Evolutionary conservation across 208 protist genomes (phyloP), one percentile per base, ranked within the genome.

Genomic region (Leishmania arabica): DNA sequence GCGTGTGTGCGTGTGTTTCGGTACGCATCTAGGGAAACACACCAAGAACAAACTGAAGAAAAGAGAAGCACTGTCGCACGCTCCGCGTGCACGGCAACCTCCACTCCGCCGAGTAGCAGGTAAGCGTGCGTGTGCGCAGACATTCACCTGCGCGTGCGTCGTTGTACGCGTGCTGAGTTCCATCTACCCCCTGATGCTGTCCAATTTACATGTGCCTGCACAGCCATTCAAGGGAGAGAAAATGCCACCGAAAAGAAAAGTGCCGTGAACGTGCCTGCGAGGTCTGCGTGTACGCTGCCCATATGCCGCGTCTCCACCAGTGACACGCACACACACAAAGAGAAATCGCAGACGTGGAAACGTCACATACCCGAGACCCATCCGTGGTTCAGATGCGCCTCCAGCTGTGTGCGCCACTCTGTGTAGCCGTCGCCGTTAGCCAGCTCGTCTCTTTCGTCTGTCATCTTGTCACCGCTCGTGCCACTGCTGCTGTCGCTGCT

Each of bases 331-430:
- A 70, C 37, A 17, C 24, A 47, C 45, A 53, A 17, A 53, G 45
- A 53, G 45, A 31, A n/a, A 31, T 15, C 34, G 45, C 42, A 49
- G 27, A 37, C 24, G 8, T 7, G 15, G 45, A 47, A 37, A 15
- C 24, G 1, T 73, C 45, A 60, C 47, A 40, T 45, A 51, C 34
- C 74, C 34, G 74, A 65, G 37, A 19, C 56, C 31, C 40, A 77
- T 1, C 24, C 40, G 19, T 34, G 15, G 15, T 65, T 45, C 56
- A 77, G 56, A 27, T 77, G 74, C 4, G 40, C 53, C 74, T 77
- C 74, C 31, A 77, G 56, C 74, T 45, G 37, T 40, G 74, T 37
- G 37, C 74, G 56, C 74, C 74, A 77, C 56, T 47, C 34, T 13
- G 74, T 53, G 74, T 77, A 77, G 53, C 56, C 56, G 34, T 62